A percentile compares a stretch with the other conserved stretches of the same genome.
Evolutionary conservation across 345 rosid genomes (phyloP).

Genomic region (Adansonia digitata): DNA sequence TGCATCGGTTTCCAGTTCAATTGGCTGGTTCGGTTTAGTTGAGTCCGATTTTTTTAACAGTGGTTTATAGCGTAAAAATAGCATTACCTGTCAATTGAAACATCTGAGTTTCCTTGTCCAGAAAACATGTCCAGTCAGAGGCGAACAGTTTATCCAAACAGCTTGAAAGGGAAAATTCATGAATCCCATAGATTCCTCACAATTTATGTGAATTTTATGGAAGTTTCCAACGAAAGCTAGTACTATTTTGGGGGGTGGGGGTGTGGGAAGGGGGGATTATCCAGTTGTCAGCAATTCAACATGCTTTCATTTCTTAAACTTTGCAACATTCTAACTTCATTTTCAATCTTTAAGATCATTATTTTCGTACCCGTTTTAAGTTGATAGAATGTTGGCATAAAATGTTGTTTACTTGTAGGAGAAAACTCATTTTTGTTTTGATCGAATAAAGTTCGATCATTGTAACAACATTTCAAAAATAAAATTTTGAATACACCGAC

Average conservation of each 20-base stretch:
- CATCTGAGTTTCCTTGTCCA: neutral
- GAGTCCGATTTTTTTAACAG: no score
- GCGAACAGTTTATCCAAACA: neutral
- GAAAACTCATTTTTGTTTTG: no score
- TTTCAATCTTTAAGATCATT: neutral
- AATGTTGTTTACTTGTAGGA: neutral
- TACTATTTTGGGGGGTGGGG: neutral
- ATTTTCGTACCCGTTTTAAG: neutral
- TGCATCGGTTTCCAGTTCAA: no score
- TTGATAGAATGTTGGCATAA: no score
- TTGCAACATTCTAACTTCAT: neutral
- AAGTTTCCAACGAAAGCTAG: neutral
- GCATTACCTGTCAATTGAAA: neutral
- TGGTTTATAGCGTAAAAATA: neutral
- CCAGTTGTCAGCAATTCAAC: neutral
- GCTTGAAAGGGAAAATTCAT: neutral
- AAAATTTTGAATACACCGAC: no score
- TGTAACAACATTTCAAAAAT: no score
- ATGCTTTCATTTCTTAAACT: no score
- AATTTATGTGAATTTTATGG: neutral
- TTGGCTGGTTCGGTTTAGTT: no score
- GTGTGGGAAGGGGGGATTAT: no score
- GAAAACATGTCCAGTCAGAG: neutral
- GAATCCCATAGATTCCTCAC: neutral
- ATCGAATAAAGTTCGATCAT: no score